A percentile compares a stretch with the other conserved stretches of the same genome.
These are phyloP conservation scores for Brasilioporus rufonigricans DNA, from an alignment of 768 basidiomycete species.

Conservation along the genomic window DNA sequence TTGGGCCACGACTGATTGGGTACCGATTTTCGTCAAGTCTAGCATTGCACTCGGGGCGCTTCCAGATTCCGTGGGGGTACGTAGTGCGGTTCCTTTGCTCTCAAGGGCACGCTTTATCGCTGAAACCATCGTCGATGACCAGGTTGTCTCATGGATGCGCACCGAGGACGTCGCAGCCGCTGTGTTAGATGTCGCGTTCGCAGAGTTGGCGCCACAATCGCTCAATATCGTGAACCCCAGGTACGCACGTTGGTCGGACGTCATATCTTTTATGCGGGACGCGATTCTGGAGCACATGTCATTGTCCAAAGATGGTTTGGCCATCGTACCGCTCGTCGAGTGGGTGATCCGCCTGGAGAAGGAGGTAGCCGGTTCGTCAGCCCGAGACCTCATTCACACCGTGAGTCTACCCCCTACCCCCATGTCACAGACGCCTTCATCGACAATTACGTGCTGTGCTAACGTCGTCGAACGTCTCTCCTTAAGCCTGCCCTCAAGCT, in stretches of 20 bases:
- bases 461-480: background rate
- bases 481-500: background rate
- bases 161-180: background rate
- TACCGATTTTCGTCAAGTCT: background rate
- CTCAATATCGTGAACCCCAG: background rate
- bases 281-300: background rate
- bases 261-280: background rate
- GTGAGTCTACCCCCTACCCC: background rate
- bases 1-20: background rate
- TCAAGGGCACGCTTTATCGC: too few species aligned
- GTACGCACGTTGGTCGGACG: background rate
- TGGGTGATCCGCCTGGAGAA: background rate
- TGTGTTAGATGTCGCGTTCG: background rate
- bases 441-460: background rate
- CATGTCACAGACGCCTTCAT: background rate
- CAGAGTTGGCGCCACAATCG: background rate
- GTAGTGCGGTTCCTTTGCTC: background rate
- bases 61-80: background rate
- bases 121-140: background rate
- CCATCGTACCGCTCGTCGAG: background rate
- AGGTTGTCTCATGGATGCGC: constrained; percentile 1
- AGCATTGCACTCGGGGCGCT: background rate
- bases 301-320: background rate
- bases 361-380: background rate
- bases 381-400: background rate